phyloP scores from a whole-genome alignment of 108 stramenopile species.

The Nannochloropsis granulata region DNA sequence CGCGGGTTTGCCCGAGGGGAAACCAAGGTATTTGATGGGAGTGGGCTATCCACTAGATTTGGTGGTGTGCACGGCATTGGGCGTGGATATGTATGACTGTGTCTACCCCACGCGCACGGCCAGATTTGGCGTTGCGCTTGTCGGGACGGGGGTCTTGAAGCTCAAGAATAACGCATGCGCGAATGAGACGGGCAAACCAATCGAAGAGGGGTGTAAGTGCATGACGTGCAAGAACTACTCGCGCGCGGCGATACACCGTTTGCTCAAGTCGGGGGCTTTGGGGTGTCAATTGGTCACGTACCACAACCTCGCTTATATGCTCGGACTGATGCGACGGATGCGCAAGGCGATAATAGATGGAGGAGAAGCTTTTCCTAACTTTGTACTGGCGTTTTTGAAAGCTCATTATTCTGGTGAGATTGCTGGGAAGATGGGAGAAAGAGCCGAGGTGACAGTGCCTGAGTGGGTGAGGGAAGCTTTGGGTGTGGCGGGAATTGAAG shows the following conservation, averaged over 20 bases:
- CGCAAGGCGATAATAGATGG: conserved; percentile 64
- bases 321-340: conserved; percentile 64
- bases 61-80: conserved; percentile 88
- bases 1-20: conserved; percentile 59
- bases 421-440: background rate
- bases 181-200: conserved; percentile 40
- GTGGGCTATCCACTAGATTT: conserved; percentile 95
- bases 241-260: conserved; percentile 52
- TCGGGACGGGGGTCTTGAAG: conserved; percentile 52
- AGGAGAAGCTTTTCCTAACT: conserved; percentile 42
- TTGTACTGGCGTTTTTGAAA: conserved; percentile 51
- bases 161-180: conserved; percentile 59
- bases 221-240: conserved; percentile 56
- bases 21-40: conserved; percentile 92
- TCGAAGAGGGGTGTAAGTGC: conserved; percentile 60
- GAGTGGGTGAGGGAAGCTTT: conserved; percentile 1
- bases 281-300: conserved; percentile 73
- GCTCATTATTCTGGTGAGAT: conserved; percentile 37
- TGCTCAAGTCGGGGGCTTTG: conserved; percentile 57
- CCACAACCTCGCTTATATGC: conserved; percentile 92
- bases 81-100: conserved; percentile 97
- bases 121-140: conserved; percentile 79
- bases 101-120: conserved; percentile 96
- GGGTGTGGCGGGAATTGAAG: background rate
- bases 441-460: background rate